These are phyloP conservation scores for Pythium insidiosum DNA, from an alignment of 352 stramenopile genomes.

Conservation along the genomic window DNA sequence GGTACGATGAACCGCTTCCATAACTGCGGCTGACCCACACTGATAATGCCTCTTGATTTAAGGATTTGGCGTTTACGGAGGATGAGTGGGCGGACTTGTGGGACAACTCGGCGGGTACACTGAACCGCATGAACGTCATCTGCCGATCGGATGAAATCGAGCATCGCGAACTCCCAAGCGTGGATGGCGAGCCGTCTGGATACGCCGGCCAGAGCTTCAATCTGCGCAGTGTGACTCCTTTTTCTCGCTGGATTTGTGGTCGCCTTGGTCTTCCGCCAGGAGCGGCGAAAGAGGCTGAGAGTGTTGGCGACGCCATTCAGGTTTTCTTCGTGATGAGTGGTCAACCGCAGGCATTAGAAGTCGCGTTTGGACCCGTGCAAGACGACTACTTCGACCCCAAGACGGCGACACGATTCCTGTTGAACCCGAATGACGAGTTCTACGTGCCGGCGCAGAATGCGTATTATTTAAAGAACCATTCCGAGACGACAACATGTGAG, in stretches of 20 bases:
- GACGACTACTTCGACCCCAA: slow-evolving; percentile 84
- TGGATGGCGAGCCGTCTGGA: slow-evolving; percentile 36
- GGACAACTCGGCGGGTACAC: slow-evolving; percentile 36
- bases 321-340: slow-evolving; percentile 91
- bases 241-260: slow-evolving; percentile 87
- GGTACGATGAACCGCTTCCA: slow-evolving; percentile 6
- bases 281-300: slow-evolving; percentile 94
- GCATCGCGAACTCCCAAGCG: slow-evolving; percentile 55
- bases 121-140: slow-evolving; percentile 80
- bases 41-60: not conserved
- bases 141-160: slow-evolving; percentile 67
- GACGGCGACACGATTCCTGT: slow-evolving; percentile 90
- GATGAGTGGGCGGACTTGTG: slow-evolving; percentile 72
- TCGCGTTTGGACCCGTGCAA: slow-evolving; percentile 55
- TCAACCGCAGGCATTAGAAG: slow-evolving; percentile 77
- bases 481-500: slow-evolving; percentile 65
- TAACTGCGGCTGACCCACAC: too few relatives aligned
- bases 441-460: slow-evolving; percentile 94
- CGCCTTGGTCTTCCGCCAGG: slow-evolving; percentile 87
- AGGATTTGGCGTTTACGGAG: slow-evolving; percentile 35
- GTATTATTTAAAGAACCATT: slow-evolving; percentile 97
- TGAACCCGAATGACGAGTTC: slow-evolving; percentile 94
- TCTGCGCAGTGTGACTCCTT: slow-evolving; percentile 47
- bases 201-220: slow-evolving; percentile 88
- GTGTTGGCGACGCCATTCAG: slow-evolving; percentile 89